Evolutionary conservation across 2,329 filamentous ascomycete genomes (phyloP), one percentile per base, ranked within the genome.

Genomic region (Ampelomyces quisqualis): DNA sequence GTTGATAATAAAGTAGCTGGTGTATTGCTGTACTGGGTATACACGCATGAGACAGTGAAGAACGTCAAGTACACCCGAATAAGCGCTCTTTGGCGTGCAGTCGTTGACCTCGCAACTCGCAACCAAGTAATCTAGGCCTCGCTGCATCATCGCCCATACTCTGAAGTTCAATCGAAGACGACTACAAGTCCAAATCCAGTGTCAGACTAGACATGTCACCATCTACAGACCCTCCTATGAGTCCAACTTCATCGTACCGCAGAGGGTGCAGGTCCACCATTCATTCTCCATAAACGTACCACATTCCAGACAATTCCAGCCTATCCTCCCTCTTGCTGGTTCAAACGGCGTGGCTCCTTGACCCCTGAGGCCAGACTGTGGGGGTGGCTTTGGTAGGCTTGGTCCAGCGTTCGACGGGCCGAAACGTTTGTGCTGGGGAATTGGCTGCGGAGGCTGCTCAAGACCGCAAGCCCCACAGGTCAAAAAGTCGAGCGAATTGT

Each of bases 211-310:
- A 6, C 15, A 3, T 3, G 30, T 21, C 13, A 33, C 19, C 30
- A 17, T 19, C 29, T 10, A 6, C 23, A 13, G 11, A 4, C 26
- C 3, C 10, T 20, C 23, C 26, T 42, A 64, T 3, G 62, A 66
- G 14, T 65, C 60, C 5, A 53, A 35, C 46, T 83, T 84, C 77
- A 84, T 79, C 7, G 64, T 69, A 34, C 80, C 80, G 60, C 81
- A 84, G 8, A 70, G 69, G 10, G 76, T 75, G 52, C 81, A 84
- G 4, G 79, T 82, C 80, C 80, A 84, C 79, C 80, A 84, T 52
- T 79, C 68, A 14, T 72, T 74, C 60, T 84, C 81, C 79, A 83
- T 84, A 45, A 81, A 84, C 1, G 75, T 74, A 5, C 78, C 77
- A 45, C 81, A 85, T 5, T 68, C 64, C 36, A 70, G 54, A 58